Evolutionary conservation across 345 rosid genomes (phyloP), one percentile per base, ranked within the genome.

Genomic region (Microthlaspi erraticum): DNA sequence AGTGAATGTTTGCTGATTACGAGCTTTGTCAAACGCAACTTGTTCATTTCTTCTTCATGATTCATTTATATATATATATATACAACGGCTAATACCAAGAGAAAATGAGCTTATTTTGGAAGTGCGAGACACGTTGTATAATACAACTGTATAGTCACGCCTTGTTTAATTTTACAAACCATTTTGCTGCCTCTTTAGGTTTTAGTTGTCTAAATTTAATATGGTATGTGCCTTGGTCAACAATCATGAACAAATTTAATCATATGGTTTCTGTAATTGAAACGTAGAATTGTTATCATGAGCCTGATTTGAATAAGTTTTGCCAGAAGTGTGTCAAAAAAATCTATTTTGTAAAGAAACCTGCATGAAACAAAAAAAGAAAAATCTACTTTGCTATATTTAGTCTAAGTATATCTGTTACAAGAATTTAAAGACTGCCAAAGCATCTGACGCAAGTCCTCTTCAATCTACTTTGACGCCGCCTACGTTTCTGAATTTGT

Each of bases 1-100:
- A 16, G 23, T 10, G 93, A 88, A 66, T 71, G 74, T 54, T 72
- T 29, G n/a, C 32, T 14, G 4, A 32, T 68, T 10, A 45, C 70
- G 17, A 54, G 77, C 50, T 50, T 76, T 33, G 64, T 60, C 3
- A 77, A 77, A 64, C 50, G 53, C 20, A 59, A 51, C 17, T 31
- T 66, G 8, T 36, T 14, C 7, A 51, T 18, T 71, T 62, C 29
- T 62, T 71, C 38, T 10, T 43, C 23, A 50, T 41, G 57, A 57
- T 23, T 9, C 41, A 5, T 59, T 19, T 4, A 18, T 49, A 19
- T 1, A 33, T 9, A 34, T 0, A 8, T 34, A 34, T 8, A 34
- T 34, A 51, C 13, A 52, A 36, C 38, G 42, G 18, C 34, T 10
- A 36, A 70, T 29, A 45, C 23, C 5, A 48, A 50, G 51, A 56